These are phyloP conservation scores for Exophiala mesophila DNA, from an alignment of 2,329 filamentous ascomycete genomes.

Conservation along the genomic window DNA sequence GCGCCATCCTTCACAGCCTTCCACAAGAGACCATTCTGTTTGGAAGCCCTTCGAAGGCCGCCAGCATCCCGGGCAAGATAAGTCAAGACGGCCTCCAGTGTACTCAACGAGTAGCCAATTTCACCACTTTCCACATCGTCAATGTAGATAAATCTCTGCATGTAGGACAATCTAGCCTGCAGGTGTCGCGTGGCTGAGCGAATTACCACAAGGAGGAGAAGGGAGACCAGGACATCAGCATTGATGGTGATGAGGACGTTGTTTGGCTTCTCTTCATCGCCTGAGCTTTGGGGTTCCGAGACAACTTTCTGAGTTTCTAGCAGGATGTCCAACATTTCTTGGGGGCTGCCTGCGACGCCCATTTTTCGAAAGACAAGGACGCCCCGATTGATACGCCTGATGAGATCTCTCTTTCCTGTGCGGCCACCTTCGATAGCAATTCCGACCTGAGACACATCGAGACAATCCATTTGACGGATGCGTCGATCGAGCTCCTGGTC, in stretches of 20 bases:
- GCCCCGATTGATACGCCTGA: constrained; percentile 68
- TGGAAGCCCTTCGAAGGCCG: constrained; percentile 76
- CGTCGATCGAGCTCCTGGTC: constrained; percentile 84
- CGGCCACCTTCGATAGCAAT: constrained; percentile 76
- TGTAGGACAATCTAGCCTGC: constrained; percentile 85
- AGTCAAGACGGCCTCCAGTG: constrained; percentile 86
- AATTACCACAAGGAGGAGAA: constrained; percentile 88
- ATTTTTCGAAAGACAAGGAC: constrained; percentile 89
- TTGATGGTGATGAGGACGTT: constrained; percentile 60
- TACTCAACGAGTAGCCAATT: constrained; percentile 92
- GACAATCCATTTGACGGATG: constrained; percentile 85
- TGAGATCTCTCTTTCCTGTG: constrained; percentile 74
- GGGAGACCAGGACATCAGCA: constrained; percentile 86
- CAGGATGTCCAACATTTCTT: constrained; percentile 81
- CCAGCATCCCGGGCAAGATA: constrained; percentile 81
- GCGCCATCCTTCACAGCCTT: constrained; percentile 76
- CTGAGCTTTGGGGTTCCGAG: constrained; percentile 53
- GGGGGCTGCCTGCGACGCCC: constrained; percentile 68
- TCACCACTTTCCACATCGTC: constrained; percentile 96
- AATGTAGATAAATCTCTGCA: constrained; percentile 95
- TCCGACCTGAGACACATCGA: constrained; percentile 92
- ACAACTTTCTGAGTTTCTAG: constrained; percentile 78
- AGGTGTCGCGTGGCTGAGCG: constrained; percentile 81
- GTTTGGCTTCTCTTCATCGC: constrained; percentile 48
- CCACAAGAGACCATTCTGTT: constrained; percentile 82